Percentiles rank a stretch among this genome's conserved stretches.
These are phyloP conservation scores for Linnemannia hyalina DNA, from an alignment of 192 early-diverging fungal species.

Conservation along the genomic window DNA sequence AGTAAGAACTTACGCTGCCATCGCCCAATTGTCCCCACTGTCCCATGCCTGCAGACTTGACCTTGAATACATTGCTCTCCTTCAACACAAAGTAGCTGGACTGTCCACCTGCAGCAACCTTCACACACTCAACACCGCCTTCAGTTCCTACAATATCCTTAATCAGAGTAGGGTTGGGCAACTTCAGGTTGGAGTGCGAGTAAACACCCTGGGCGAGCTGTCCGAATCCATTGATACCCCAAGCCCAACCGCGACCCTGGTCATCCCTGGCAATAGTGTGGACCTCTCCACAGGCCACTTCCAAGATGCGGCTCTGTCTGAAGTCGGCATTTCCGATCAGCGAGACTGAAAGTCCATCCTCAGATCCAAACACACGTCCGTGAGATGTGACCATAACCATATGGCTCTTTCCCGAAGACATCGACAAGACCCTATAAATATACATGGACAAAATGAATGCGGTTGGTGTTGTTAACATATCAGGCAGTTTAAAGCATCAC, in stretches of 20 bases:
- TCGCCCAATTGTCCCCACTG: conserved; percentile 64
- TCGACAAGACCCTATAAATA: conserved; percentile 36
- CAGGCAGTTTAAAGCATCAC: not conserved
- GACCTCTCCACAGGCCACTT: conserved; percentile 56
- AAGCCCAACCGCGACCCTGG: conserved; percentile 52
- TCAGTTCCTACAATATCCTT: conserved; percentile 37
- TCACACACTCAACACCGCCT: conserved; percentile 32
- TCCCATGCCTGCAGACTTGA: conserved; percentile 61
- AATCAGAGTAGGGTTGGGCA: conserved; percentile 45
- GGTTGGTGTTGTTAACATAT: not conserved
- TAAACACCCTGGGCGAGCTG: conserved; percentile 58
- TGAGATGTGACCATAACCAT: conserved; percentile 56
- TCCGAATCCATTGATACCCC: conserved; percentile 54
- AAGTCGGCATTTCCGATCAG: conserved; percentile 34
- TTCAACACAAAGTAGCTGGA: conserved; percentile 58
- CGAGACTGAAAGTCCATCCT: conserved; percentile 48
- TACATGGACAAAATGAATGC: not conserved
- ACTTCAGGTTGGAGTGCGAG: conserved; percentile 39
- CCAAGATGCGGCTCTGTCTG: conserved; percentile 28
- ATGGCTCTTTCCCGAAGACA: conserved; percentile 58
- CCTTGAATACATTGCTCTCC: conserved; percentile 34
- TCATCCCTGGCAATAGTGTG: conserved; percentile 56
- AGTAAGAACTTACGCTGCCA: conserved; percentile 33
- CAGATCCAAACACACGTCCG: conserved; percentile 55
- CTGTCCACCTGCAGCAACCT: conserved; percentile 58